These are phyloP conservation scores for Cordyceps javanica DNA, from an alignment of 2,329 filamentous ascomycete species.

Conservation along the genomic window DNA sequence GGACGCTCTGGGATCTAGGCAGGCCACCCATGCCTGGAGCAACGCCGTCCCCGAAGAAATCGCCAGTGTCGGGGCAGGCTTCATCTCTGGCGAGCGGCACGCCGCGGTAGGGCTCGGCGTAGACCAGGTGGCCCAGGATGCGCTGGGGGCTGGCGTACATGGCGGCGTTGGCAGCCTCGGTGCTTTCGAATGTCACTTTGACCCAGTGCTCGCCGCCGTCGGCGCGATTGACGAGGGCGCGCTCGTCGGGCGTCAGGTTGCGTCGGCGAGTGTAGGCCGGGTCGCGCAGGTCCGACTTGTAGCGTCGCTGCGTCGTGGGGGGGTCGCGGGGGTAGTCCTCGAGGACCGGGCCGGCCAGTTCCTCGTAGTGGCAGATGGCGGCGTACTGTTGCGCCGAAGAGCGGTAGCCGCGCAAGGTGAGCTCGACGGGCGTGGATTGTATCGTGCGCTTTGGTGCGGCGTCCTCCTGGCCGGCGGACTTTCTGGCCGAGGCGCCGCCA, in stretches of 20 bases:
- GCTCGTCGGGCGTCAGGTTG: slow-evolving; percentile 64
- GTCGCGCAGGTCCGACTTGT: slow-evolving; percentile 68
- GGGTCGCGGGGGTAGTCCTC: slow-evolving; percentile 89
- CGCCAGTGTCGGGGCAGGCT: slow-evolving; percentile 44
- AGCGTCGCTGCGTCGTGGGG: slow-evolving; percentile 62
- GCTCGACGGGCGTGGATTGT: slow-evolving; percentile 55
- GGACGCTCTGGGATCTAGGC: slow-evolving; percentile 31
- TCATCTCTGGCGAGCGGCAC: slow-evolving; percentile 59
- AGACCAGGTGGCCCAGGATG: slow-evolving; percentile 64
- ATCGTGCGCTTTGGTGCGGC: slow-evolving; percentile 28
- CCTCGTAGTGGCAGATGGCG: slow-evolving; percentile 82
- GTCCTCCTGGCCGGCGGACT: slow-evolving; percentile 32
- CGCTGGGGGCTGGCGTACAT: slow-evolving; percentile 64
- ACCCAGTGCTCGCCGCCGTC: slow-evolving; percentile 90
- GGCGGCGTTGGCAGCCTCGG: slow-evolving; percentile 63
- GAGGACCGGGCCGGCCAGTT: slow-evolving; percentile 77
- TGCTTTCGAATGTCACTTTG: slow-evolving; percentile 73
- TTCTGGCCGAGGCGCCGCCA: slow-evolving; percentile 23
- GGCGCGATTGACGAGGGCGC: slow-evolving; percentile 72
- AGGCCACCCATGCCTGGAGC: slow-evolving; percentile 29
- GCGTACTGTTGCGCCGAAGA: slow-evolving; percentile 67
- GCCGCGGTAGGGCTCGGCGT: slow-evolving; percentile 64
- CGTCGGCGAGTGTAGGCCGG: slow-evolving; percentile 61
- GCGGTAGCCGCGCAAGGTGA: slow-evolving; percentile 77
- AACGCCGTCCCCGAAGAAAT: slow-evolving; percentile 18